phyloP scores from a whole-genome alignment of 2,329 filamentous ascomycete species.

The Beauveria australis region DNA sequence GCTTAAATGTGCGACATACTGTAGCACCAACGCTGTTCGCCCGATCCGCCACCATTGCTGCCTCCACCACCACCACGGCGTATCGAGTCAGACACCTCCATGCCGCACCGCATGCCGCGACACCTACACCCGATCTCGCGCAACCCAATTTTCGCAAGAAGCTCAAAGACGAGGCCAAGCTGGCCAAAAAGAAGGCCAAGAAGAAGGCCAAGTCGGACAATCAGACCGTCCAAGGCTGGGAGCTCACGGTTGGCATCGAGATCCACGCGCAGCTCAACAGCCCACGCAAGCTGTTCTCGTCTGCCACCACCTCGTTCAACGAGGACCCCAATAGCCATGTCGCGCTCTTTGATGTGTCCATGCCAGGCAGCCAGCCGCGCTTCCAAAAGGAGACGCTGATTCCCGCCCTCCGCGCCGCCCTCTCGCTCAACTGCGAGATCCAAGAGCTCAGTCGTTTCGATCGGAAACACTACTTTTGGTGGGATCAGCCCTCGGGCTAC shows the following conservation, averaged over 20 bases:
- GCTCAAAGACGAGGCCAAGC: slow-evolving; percentile 62
- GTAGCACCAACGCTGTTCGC: slow-evolving; percentile 13
- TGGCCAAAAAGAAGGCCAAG: slow-evolving; percentile 56
- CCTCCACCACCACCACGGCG: not conserved
- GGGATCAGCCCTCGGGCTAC: slow-evolving; percentile 93
- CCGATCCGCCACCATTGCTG: slow-evolving; percentile 11
- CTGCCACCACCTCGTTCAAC: slow-evolving; percentile 55
- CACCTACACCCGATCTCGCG: slow-evolving; percentile 15
- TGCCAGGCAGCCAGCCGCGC: slow-evolving; percentile 79
- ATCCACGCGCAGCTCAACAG: slow-evolving; percentile 96
- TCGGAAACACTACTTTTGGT: slow-evolving; percentile 98
- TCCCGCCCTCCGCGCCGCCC: slow-evolving; percentile 81
- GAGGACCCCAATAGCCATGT: slow-evolving; percentile 78
- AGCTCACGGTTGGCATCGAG: slow-evolving; percentile 91
- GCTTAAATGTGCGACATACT: slow-evolving; percentile 22
- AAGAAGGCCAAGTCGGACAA: slow-evolving; percentile 36
- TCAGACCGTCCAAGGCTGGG: slow-evolving; percentile 64
- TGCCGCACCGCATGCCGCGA: slow-evolving; percentile 19
- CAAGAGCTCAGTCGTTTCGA: slow-evolving; percentile 78
- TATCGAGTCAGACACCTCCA: slow-evolving; percentile 23
- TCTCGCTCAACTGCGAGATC: slow-evolving; percentile 74
- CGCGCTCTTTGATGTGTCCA: slow-evolving; percentile 77
- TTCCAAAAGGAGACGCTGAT: slow-evolving; percentile 79
- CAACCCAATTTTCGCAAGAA: slow-evolving; percentile 58
- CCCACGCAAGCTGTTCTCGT: slow-evolving; percentile 79